Evolutionary conservation across 2,329 filamentous ascomycete genomes (phyloP).

Genomic region (Pseudogymnoascus sp.): DNA sequence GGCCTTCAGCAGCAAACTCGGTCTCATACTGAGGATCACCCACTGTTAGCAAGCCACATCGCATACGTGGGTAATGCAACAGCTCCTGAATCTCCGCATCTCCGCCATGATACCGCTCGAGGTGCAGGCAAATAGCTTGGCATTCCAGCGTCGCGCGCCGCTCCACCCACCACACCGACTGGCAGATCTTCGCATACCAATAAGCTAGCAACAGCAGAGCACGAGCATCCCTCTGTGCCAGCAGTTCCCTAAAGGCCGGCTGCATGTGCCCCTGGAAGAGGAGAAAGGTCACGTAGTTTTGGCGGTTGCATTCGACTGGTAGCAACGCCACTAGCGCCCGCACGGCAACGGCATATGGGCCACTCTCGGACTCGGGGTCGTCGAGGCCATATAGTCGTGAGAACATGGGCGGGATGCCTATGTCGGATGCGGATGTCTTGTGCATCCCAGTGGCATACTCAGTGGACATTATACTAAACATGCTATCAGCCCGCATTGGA

Average conservation of each 20-base stretch:
- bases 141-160: conserved; percentile 40
- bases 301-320: conserved; percentile 23
- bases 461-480: conserved; percentile 31
- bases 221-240: conserved; percentile 43
- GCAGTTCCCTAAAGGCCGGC: conserved; percentile 35
- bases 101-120: conserved; percentile 29
- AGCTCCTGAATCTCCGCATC: conserved; percentile 14
- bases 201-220: conserved; percentile 48
- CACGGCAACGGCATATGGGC: conserved; percentile 15
- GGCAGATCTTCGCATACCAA: conserved; percentile 45
- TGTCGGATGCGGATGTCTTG: conserved; percentile 5
- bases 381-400: conserved; percentile 13
- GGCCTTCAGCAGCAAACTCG: not conserved
- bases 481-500: conserved; percentile 38
- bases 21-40: not conserved
- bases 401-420: conserved; percentile 13
- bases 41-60: not conserved
- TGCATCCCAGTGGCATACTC: not conserved
- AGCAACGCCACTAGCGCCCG: conserved; percentile 12
- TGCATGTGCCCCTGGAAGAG: conserved; percentile 40
- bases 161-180: conserved; percentile 41
- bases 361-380: conserved; percentile 8
- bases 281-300: conserved; percentile 39
- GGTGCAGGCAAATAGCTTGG: conserved; percentile 39
- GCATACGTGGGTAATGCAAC: conserved; percentile 15